Base-by-base conservation (phyloP, 345 rosid species). In the Viola odorata region DNA sequence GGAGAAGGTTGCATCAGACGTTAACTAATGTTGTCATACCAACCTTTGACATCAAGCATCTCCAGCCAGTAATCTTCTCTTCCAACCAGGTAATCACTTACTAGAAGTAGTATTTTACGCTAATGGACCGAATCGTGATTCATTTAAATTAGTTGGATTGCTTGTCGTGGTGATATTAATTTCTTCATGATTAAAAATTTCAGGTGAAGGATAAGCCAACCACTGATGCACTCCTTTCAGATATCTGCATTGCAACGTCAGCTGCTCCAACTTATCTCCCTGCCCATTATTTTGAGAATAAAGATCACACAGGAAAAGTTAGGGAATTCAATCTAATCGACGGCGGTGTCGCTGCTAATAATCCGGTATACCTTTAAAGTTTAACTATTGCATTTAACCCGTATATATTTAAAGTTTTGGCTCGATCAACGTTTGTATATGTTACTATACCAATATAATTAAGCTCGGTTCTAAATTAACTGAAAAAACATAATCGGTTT, bases 261-360 rank as follows among this genome's bases (percentile, higher is more conserved):
- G 84, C 87, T 8, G 91, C 91, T 5, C 95, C 91, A 36, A 87
- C 87, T 17, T 84, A 79, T 65, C 80, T 87, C 5, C 88, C 91
- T 0, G 81, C 87, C 5, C 78, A 75, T 64, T 8, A 44, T 23
- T 81, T 80, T 56, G 66, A 67, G 73, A 81, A 75, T 17, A 5
- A 66, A 61, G 81, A 76, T 40, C 36, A 64, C 7, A 53, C 10
- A 0, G 85, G 86, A 38, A 62, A 66, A 12, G 65, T 68, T 6
- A 77, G 59, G 62, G 74, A 66, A 17, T 89, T 76, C 75, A 68
- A 89, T 66, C 95, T 87, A 36, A 74, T 87, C 9, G 96, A 89
- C 16, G 91, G 91, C 0, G 91, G 96, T 45, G 78, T 89, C 11
- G 95, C 91, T 5, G 96, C 95, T 15, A 87, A 87, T 58, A 84